Conservation (phyloP, 768 basidiomycete genomes). For the Collybia nuda region DNA sequence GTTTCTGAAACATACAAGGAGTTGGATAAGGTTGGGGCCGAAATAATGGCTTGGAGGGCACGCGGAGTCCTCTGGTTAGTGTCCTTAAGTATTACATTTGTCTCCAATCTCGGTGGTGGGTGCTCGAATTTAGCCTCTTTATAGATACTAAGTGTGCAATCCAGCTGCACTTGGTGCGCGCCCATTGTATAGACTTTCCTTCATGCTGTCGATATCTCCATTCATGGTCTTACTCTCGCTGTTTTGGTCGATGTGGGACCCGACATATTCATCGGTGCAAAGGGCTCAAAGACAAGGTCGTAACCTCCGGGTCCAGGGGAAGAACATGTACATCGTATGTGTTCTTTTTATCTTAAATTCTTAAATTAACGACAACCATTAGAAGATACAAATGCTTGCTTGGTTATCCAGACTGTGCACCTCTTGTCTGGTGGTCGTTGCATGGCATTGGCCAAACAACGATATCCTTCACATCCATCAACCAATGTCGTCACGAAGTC, state of each 20-base stretch:
- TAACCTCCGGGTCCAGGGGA: conserved; percentile 66
- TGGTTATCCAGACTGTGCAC: conserved; percentile 62
- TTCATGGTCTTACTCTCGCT: conserved; percentile 56
- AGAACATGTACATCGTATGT: conserved; percentile 61
- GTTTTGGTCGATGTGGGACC: conserved; percentile 85
- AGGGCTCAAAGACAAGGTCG: conserved; percentile 70
- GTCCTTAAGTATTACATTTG: conserved; percentile 41
- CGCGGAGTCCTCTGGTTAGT: conserved; percentile 67
- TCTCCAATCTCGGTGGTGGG: conserved; percentile 49
- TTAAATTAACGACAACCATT: background rate
- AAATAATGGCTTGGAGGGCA: conserved; percentile 65
- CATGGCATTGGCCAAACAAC: conserved; percentile 37
- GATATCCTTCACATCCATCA: conserved; percentile 37
- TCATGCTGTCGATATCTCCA: conserved; percentile 44
- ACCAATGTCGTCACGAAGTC: conserved; percentile 32
- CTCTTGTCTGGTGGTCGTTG: conserved; percentile 40
- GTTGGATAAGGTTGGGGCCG: conserved; percentile 42
- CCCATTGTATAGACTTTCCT: conserved; percentile 22
- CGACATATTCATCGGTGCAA: conserved; percentile 64
- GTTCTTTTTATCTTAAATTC: background rate
- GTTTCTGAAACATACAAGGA: conserved; percentile 38
- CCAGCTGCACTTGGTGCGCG: conserved; percentile 32
- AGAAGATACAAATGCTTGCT: conserved; percentile 59
- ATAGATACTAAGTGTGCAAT: background rate
- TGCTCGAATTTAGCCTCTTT: conserved; percentile 1